phyloP scores from a whole-genome alignment of 495 filamentous ascomycete genomes.

The Cercophora newfieldiana region DNA sequence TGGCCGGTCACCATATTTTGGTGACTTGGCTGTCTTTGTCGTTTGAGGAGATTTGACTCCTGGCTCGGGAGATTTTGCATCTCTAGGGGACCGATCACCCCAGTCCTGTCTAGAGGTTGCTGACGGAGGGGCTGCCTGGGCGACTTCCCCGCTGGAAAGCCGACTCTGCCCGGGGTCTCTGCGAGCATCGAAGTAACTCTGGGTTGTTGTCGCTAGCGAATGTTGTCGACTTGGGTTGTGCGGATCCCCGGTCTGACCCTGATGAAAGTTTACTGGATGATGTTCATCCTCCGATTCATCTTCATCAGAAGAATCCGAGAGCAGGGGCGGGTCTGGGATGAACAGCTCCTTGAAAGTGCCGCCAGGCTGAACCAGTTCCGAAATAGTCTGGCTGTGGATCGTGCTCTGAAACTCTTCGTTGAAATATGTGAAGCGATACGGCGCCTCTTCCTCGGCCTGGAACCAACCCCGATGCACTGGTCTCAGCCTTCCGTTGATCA shows the following conservation, averaged over 20 bases:
- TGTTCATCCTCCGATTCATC: constrained; percentile 59
- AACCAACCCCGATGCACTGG: constrained; percentile 83
- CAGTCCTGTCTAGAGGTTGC: constrained; percentile 22
- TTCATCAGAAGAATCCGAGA: constrained; percentile 60
- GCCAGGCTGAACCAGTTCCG: constrained; percentile 83
- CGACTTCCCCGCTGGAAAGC: constrained; percentile 12
- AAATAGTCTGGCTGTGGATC: constrained; percentile 92
- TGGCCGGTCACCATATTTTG: constrained; percentile 76
- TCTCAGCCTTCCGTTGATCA: constrained; percentile 83
- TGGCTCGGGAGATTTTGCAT: constrained; percentile 29
- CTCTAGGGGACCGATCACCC: constrained; percentile 20
- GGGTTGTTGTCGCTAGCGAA: constrained; percentile 33
- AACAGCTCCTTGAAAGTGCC: constrained; percentile 83
- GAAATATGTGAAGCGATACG: constrained; percentile 97
- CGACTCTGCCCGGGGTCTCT: constrained; percentile 15
- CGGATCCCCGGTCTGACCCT: constrained; percentile 30
- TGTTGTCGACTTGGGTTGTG: constrained; percentile 38
- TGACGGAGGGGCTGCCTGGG: not conserved
- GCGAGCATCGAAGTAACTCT: constrained; percentile 24
- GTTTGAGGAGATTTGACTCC: constrained; percentile 26
- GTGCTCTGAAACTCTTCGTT: constrained; percentile 94
- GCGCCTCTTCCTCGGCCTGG: constrained; percentile 81
- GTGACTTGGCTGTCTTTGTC: constrained; percentile 23
- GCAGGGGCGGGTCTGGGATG: constrained; percentile 53
- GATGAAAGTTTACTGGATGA: constrained; percentile 25